Evolutionary conservation across 768 basidiomycete species (phyloP).

Genomic region (Trametes meyenii): DNA sequence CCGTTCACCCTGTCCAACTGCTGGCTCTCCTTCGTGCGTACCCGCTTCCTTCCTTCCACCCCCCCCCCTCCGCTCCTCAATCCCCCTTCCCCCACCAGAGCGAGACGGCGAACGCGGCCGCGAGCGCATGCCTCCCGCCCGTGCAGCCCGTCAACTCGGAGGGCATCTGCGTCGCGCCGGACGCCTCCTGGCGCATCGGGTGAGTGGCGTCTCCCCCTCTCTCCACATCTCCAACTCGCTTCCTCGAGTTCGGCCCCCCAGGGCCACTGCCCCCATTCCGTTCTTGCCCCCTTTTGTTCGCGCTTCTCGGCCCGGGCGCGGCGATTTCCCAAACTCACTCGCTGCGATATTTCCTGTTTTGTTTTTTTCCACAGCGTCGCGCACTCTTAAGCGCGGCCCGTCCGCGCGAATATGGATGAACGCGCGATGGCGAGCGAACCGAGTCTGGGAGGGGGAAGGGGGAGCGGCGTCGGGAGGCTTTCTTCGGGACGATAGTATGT

Average conservation of each 20-base stretch:
- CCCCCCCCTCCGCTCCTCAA: not conserved
- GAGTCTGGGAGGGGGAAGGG: too few species aligned
- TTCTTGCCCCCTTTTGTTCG: too few species aligned
- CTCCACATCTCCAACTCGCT: too few species aligned
- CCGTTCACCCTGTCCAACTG: conserved; percentile 19
- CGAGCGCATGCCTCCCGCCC: conserved; percentile 25
- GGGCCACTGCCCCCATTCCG: too few species aligned
- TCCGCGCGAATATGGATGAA: too few species aligned
- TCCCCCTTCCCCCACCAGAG: conserved; percentile 1
- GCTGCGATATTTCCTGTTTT: too few species aligned
- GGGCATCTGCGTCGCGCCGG: conserved; percentile 17
- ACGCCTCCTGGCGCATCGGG: conserved; percentile 22
- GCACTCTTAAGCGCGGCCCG: conserved; percentile 1
- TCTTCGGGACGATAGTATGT: too few species aligned
- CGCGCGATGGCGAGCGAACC: not conserved
- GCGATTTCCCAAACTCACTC: too few species aligned
- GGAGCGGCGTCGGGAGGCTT: too few species aligned
- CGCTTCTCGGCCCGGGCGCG: too few species aligned
- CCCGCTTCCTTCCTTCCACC: not conserved
- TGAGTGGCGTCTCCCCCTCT: not conserved
- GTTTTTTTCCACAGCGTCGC: not conserved
- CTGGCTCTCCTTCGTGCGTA: conserved; percentile 23
- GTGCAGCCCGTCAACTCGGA: conserved; percentile 23
- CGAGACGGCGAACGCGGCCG: conserved; percentile 21
- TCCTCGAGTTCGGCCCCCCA: too few species aligned